Evolutionary conservation across 306 rosid species (phyloP).

Genomic region (Chamaecrista fasciculata): DNA sequence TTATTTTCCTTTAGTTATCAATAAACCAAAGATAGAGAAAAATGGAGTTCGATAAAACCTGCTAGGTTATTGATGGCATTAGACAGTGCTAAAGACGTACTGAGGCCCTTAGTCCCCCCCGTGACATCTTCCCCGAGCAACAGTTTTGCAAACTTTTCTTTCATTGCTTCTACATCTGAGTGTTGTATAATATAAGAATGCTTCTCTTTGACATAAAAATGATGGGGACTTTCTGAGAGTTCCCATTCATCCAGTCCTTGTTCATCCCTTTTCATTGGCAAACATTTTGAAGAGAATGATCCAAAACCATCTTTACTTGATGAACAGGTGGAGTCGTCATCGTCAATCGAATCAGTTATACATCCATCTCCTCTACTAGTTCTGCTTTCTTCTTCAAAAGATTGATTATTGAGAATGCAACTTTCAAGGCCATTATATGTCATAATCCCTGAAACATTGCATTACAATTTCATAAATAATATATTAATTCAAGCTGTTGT

Average conservation of each 20-base stretch:
- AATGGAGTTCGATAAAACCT: conserved; percentile 48
- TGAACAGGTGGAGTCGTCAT: conserved; percentile 72
- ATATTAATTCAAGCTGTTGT: neutral
- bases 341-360: conserved; percentile 74
- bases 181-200: conserved; percentile 43
- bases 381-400: conserved; percentile 72
- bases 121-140: conserved; percentile 89
- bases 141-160: conserved; percentile 77
- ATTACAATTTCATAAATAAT: conserved; percentile 7
- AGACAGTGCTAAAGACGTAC: conserved; percentile 76
- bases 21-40: conserved; percentile 1
- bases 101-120: conserved; percentile 76
- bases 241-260: conserved; percentile 72
- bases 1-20: neutral
- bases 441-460: conserved; percentile 71
- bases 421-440: conserved; percentile 84
- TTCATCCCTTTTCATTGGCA: conserved; percentile 57
- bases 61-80: conserved; percentile 79
- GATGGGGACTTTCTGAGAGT: conserved; percentile 53
- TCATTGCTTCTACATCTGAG: conserved; percentile 78
- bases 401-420: conserved; percentile 66
- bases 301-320: conserved; percentile 84
- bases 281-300: conserved; percentile 81
- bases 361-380: conserved; percentile 83
- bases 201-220: conserved; percentile 60